Conservation (phyloP, 768 basidiomycete genomes). For the Cyathus striatus region DNA sequence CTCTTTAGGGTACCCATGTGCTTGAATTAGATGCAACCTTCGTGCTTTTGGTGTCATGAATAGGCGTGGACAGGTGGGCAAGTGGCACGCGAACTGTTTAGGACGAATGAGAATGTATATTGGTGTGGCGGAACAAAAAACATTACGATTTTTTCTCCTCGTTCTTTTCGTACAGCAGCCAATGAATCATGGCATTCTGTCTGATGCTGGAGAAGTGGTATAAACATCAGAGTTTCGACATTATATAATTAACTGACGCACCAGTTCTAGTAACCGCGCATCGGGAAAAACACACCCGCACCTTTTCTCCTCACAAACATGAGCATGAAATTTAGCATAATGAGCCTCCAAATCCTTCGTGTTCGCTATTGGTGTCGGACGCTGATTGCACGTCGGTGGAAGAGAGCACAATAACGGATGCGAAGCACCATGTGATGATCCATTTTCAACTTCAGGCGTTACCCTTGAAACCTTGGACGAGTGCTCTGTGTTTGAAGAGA, state of each 20-base stretch:
- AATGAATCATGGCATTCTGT: conserved; percentile 88
- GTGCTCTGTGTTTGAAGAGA: conserved; percentile 14
- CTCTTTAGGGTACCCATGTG: conserved; percentile 81
- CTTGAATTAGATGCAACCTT: conserved; percentile 76
- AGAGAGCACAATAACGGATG: conserved; percentile 61
- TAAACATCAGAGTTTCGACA: too few relatives aligned
- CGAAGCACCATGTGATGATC: conserved; percentile 17
- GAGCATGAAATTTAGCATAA: conserved; percentile 80
- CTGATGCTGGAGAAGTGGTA: conserved; percentile 53
- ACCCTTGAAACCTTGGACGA: not conserved
- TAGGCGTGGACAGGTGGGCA: conserved; percentile 48
- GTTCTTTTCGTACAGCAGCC: conserved; percentile 67
- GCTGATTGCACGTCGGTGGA: conserved; percentile 76
- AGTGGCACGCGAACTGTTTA: conserved; percentile 71
- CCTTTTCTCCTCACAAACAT: conserved; percentile 65
- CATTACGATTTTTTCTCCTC: conserved; percentile 87
- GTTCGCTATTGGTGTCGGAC: conserved; percentile 58
- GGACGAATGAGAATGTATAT: conserved; percentile 3
- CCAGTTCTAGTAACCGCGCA: conserved; percentile 69
- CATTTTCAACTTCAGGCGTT: conserved; percentile 2
- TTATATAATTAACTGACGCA: too few relatives aligned
- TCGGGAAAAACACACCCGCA: conserved; percentile 88
- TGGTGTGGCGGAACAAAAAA: conserved; percentile 3
- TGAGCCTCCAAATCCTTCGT: conserved; percentile 75
- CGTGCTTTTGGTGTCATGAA: conserved; percentile 75